Conservation (phyloP, 495 filamentous ascomycete genomes). For the Penicillium psychrofluorescens region DNA sequence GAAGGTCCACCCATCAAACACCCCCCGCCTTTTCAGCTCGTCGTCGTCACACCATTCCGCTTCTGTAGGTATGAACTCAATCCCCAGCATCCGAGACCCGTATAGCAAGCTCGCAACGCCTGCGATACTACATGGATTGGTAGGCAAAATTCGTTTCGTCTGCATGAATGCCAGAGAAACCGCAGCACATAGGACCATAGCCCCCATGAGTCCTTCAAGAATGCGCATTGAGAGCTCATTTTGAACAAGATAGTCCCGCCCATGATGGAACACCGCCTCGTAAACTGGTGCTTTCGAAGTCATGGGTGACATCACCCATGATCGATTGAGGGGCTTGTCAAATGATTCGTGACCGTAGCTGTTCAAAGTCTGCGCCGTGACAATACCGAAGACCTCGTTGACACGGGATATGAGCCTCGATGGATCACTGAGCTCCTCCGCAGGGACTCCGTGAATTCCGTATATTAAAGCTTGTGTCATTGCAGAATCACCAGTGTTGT, state of each 20-base stretch:
- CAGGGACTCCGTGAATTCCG: neutral
- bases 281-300: neutral
- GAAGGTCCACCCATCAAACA: slow-evolving; percentile 3
- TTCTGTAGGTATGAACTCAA: neutral
- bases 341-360: too few species aligned
- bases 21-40: slow-evolving; percentile 1
- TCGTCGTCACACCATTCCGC: slow-evolving; percentile 8
- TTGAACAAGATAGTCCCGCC: slow-evolving; percentile 14
- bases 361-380: too few species aligned
- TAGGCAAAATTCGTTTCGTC: slow-evolving; percentile 19
- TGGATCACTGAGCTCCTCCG: neutral
- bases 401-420: neutral
- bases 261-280: slow-evolving; percentile 1
- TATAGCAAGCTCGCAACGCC: slow-evolving; percentile 19
- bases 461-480: neutral
- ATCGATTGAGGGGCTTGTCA: too few species aligned
- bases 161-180: slow-evolving; percentile 15
- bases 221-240: slow-evolving; percentile 20
- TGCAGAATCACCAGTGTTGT: too few species aligned
- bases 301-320: neutral
- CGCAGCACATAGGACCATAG: slow-evolving; percentile 10
- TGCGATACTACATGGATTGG: slow-evolving; percentile 22
- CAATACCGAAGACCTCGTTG: neutral
- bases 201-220: slow-evolving; percentile 21
- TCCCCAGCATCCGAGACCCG: slow-evolving; percentile 10